Conservation (phyloP, 257 asterid genomes). For the Thymus quinquecostatus region DNA sequence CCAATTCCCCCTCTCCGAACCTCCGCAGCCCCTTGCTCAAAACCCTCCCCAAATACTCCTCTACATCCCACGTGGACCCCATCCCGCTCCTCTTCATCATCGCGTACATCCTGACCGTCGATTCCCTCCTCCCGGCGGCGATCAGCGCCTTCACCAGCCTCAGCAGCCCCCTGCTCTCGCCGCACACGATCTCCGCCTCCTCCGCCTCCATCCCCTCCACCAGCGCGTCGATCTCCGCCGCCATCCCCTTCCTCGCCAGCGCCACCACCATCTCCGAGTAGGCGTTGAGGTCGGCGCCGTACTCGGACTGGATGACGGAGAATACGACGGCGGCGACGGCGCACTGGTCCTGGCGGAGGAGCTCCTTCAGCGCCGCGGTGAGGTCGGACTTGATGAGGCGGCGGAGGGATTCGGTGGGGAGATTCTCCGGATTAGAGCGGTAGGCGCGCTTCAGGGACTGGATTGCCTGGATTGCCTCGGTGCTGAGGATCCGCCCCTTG, state of each 20-base stretch:
- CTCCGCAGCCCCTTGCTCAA: slow-evolving; percentile 75
- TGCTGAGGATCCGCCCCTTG: slow-evolving; percentile 81
- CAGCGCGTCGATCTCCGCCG: slow-evolving; percentile 59
- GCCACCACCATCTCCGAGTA: slow-evolving; percentile 65
- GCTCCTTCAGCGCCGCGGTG: slow-evolving; percentile 77
- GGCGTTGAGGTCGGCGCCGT: slow-evolving; percentile 59
- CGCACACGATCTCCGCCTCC: slow-evolving; percentile 46
- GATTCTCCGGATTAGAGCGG: slow-evolving; percentile 51
- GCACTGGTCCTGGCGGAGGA: slow-evolving; percentile 82
- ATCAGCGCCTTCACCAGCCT: slow-evolving; percentile 75
- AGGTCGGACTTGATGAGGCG: slow-evolving; percentile 92
- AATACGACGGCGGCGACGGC: slow-evolving; percentile 66
- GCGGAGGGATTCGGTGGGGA: slow-evolving; percentile 58
- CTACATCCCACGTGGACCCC: slow-evolving; percentile 53
- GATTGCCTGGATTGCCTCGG: slow-evolving; percentile 89
- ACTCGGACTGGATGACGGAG: slow-evolving; percentile 64
- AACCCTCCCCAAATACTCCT: slow-evolving; percentile 73
- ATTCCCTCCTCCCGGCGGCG: slow-evolving; percentile 57
- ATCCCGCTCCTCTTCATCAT: slow-evolving; percentile 67
- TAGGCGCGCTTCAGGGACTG: slow-evolving; percentile 84
- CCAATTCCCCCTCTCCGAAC: slow-evolving; percentile 67
- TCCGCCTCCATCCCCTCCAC: slow-evolving; percentile 54
- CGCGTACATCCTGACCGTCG: slow-evolving; percentile 74
- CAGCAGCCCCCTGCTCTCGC: slow-evolving; percentile 61
- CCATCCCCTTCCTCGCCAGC: slow-evolving; percentile 56